Conservation (phyloP, 1,139 yeast species). For the Candida sp. region DNA sequence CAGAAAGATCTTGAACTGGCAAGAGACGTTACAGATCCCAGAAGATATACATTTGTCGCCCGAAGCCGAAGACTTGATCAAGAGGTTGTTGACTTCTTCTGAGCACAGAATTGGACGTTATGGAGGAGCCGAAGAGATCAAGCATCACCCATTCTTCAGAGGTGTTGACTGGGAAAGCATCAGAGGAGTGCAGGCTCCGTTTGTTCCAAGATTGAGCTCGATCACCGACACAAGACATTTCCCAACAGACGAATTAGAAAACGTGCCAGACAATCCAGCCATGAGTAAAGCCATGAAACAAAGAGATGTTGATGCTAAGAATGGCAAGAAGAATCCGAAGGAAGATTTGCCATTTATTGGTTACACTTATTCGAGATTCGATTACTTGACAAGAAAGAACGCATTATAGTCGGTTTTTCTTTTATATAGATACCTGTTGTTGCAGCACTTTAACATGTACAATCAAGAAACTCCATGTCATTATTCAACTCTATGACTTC, state of each 20-base stretch:
- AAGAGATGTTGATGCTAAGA: conserved; percentile 43
- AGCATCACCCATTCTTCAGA: conserved; percentile 90
- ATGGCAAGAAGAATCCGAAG: conserved; percentile 54
- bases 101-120: conserved; percentile 90
- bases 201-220: conserved; percentile 63
- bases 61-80: conserved; percentile 92
- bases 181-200: conserved; percentile 94
- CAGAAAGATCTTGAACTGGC: conserved; percentile 94
- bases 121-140: conserved; percentile 94
- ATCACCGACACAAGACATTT: conserved; percentile 97
- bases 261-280: conserved; percentile 94
- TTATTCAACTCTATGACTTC: too few relatives aligned
- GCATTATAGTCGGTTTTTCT: conserved; percentile 52
- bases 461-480: not conserved
- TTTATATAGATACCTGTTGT: not conserved
- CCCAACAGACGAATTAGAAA: conserved; percentile 97
- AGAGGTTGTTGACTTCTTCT: conserved; percentile 79
- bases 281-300: conserved; percentile 71
- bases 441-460: not conserved
- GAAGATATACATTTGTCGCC: conserved; percentile 95
- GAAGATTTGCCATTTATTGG: conserved; percentile 97
- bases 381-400: conserved; percentile 86
- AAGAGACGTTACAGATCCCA: conserved; percentile 91
- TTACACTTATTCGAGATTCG: conserved; percentile 93
- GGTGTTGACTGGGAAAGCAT: conserved; percentile 98